Base-by-base conservation (phyloP, 2,329 filamentous ascomycete genomes). In the Rutstroemia sydowiana region DNA sequence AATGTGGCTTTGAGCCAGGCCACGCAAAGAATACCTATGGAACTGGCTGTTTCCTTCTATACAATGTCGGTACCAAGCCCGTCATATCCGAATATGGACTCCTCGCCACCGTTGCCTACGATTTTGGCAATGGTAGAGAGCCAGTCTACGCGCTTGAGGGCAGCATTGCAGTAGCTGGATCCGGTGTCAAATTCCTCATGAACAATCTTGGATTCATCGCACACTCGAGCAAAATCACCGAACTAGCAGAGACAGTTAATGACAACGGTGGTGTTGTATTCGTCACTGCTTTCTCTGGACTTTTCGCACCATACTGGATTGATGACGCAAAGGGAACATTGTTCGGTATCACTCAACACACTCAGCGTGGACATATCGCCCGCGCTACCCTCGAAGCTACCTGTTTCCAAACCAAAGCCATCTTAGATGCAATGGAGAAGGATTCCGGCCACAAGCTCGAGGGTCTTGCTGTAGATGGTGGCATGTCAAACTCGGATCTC, bases 21-120 rank as follows among this genome's bases (percentile, higher is more conserved):
- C 75, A 78, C 51, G 88, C 87, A 45, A 92, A 92, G 74, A 92
- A 92, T 68, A 92, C 88, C 0, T 92, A 92, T 65, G 88, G 88
- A 37, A 92, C 88, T 0, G 88, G 88, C 20, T 91, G 87, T 68
- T 93, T 93, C 73, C 70, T 92, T 58, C 78, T 92, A 6, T 91
- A 90, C 71, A 91, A 93, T 63, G 84, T 90, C 13, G 88, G 88
- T 21, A 75, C 82, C 21, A 85, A 88, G 70, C 87, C 87, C 4
- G 86, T 91, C 51, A 82, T 91, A 53, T 92, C 88, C 0, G 81
- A 74, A 26, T 85, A 91, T 64, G 88, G 88, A 3, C 75, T 93
- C 13, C 71, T 92, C 26, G 84, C 83, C 26, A 92, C 88, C 0
- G 82, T 92, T 14, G 88, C 84, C 0, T 92, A 87, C 66, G 79